Evolutionary conservation across 441 rosid genomes (phyloP), one percentile per base, ranked within the genome.

Genomic region (Caryocar brasiliense): DNA sequence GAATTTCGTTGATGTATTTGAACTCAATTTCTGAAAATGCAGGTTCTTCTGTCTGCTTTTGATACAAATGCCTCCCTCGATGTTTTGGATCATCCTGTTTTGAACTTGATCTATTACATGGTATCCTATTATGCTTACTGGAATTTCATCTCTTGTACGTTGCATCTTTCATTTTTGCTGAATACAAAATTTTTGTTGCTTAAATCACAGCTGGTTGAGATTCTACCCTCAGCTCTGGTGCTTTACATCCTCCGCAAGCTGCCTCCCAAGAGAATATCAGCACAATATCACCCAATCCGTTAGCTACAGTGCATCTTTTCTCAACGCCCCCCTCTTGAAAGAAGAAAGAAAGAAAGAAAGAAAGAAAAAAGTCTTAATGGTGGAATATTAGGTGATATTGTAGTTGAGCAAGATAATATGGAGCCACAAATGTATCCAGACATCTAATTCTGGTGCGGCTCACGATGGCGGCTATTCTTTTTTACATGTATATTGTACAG

Each of bases 191-290:
- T 52, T 42, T 12, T 29, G 15, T 58, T 59, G 13, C 14, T 40
- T 29, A 40, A 60, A 67, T 20, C 3, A 34, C 79, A 83, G 87
- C 62, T 83, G 25, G 86, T 74, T 9, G 91, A 83, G 78, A 80
- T 83, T 57, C 85, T 80, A 23, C 91, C 91, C 64, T 80, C 86
- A 1, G 81, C 91, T 29, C 66, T 83, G 18, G 87, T 80, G 30
- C 76, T 83, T 28, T 80, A 62, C 57, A 80, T 83, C 57, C 65
- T 83, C 13, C 81, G 87, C 2, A 80, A 78, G 78, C 51, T 80
- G 72, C 85, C 85, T 36, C 83, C 87, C 12, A 80, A 83, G 74
- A 72, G 87, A 68, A 52, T 78, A 39, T 80, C 85, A 0, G 80
- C 81, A 24, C 87, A 83, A 23, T 83, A 83, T 72, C 85, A 80